Evolutionary conservation across 2,329 filamentous ascomycete genomes (phyloP).

Genomic region (Xylariaceae sp.): DNA sequence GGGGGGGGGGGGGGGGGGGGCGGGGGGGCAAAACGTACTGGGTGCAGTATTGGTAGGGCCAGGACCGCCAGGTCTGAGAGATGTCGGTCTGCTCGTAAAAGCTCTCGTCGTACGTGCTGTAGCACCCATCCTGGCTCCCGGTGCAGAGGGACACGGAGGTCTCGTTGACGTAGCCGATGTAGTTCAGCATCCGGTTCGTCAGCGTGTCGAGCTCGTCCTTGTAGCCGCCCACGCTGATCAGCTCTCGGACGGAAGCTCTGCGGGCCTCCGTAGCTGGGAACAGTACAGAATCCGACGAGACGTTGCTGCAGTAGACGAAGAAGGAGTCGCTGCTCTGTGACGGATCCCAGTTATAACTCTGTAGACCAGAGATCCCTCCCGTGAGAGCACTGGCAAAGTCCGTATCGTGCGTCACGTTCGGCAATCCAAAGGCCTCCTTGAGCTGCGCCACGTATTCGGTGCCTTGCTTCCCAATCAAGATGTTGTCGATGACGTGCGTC

Average conservation of each 20-base stretch:
- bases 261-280: slow-evolving; percentile 34
- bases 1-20: too few species aligned
- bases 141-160: slow-evolving; percentile 19
- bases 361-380: slow-evolving; percentile 35
- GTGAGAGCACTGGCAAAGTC: slow-evolving; percentile 41
- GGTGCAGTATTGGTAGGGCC: slow-evolving; percentile 49
- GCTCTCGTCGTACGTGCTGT: slow-evolving; percentile 24
- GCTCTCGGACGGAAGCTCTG: slow-evolving; percentile 26
- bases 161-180: slow-evolving; percentile 36
- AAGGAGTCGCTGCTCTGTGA: slow-evolving; percentile 32
- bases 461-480: slow-evolving; percentile 35
- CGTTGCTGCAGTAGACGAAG: slow-evolving; percentile 39
- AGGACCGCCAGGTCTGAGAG: slow-evolving; percentile 35
- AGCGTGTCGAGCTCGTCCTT: slow-evolving; percentile 29
- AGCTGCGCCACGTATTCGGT: slow-evolving; percentile 34
- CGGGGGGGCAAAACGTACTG: slow-evolving; percentile 35
- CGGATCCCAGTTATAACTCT: slow-evolving; percentile 48
- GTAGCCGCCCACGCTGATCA: slow-evolving; percentile 36
- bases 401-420: slow-evolving; percentile 33
- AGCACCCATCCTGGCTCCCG: slow-evolving; percentile 30
- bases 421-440: slow-evolving; percentile 38
- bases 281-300: slow-evolving; percentile 34
- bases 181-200: slow-evolving; percentile 41
- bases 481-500: slow-evolving; percentile 42
- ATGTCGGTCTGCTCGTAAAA: slow-evolving; percentile 30